Base-by-base conservation (phyloP, 441 rosid species). In the Biscutella laevigata region DNA sequence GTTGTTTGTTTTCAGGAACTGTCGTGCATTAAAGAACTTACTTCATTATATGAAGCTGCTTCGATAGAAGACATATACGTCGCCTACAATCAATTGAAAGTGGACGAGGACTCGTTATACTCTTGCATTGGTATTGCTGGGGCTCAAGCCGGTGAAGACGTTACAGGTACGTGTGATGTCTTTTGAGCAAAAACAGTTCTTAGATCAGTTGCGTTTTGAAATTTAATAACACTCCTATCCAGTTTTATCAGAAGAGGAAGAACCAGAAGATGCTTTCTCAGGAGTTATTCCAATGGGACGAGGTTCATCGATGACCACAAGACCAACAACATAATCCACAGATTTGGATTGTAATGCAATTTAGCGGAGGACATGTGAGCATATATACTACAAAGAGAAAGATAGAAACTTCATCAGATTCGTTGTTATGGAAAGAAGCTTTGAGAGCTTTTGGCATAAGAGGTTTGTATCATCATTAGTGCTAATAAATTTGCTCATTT, bases 71-170 rank as follows among this genome's bases (percentile, higher is more conserved):
- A 89, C 78, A 59, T 94, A 61, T 83, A 86, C 69, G 40, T 84
- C 12, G 99, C 99, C 11, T 89, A 89, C 38, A 82, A 84, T 47
- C 97, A 94, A 53, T 70, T 94, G 65, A 94, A 71, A 66, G 76
- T 94, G 24, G 96, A 83, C 44, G 97, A 94, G 20, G 76, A 80
- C 71, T 84, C 82, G 29, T 58, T 89, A 57, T 86, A 89, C 69
- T 86, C 97, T 10, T 94, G 99, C 69, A 73, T 86, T 37, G 99
- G 99, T 44, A 66, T 94, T 55, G 97, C 99, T 12, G 97, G 99
- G 14, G 74, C 70, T 58, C 88, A 94, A 71, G 82, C 96, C 24
- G 82, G 94, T 26, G 89, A 81, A 47, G 90, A 77, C 35, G 68
- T 54, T 17, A 38, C 64, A 4, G 84, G 95, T 92, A 72, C 77